Percentiles rank a stretch among this genome's conserved stretches.
phyloP scores from a whole-genome alignment of 1,284 basidiomycete species.

The Trametes hirsuta region DNA sequence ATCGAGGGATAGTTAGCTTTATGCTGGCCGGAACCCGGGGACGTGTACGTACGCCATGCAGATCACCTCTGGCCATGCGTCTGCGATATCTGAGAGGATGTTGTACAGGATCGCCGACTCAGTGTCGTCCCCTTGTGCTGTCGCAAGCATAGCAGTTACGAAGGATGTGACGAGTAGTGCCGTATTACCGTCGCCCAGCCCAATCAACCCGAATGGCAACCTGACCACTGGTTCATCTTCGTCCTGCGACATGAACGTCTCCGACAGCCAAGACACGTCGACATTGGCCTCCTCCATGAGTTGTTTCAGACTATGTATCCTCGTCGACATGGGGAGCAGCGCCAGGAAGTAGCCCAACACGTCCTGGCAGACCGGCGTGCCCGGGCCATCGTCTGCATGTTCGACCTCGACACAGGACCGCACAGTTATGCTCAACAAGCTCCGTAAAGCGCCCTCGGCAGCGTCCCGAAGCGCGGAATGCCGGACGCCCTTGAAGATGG shows the following conservation, averaged over 20 bases:
- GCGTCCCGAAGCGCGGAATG: constrained; percentile 64
- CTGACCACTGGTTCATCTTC: constrained; percentile 55
- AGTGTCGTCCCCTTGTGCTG: constrained; percentile 79
- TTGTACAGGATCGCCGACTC: constrained; percentile 84
- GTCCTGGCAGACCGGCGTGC: constrained; percentile 54
- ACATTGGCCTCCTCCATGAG: constrained; percentile 67
- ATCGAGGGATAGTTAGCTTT: constrained; percentile 15
- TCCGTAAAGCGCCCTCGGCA: constrained; percentile 61
- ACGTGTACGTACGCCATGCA: constrained; percentile 65
- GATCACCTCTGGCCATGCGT: constrained; percentile 74
- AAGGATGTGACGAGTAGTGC: constrained; percentile 80
- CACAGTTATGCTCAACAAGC: constrained; percentile 59
- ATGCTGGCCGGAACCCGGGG: background rate
- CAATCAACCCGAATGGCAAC: constrained; percentile 63
- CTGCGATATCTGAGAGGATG: constrained; percentile 76
- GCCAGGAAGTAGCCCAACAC: constrained; percentile 84
- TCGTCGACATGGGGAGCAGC: constrained; percentile 72
- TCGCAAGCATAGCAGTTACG: constrained; percentile 73
- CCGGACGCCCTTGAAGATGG: constrained; percentile 86
- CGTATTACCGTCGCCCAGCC: constrained; percentile 63
- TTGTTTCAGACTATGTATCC: constrained; percentile 53
- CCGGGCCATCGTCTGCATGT: constrained; percentile 42
- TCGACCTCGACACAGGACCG: constrained; percentile 45
- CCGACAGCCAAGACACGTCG: constrained; percentile 51
- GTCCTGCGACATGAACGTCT: constrained; percentile 39